Conservation (phyloP, 108 stramenopile species). For the Skeletonema menzelii region DNA sequence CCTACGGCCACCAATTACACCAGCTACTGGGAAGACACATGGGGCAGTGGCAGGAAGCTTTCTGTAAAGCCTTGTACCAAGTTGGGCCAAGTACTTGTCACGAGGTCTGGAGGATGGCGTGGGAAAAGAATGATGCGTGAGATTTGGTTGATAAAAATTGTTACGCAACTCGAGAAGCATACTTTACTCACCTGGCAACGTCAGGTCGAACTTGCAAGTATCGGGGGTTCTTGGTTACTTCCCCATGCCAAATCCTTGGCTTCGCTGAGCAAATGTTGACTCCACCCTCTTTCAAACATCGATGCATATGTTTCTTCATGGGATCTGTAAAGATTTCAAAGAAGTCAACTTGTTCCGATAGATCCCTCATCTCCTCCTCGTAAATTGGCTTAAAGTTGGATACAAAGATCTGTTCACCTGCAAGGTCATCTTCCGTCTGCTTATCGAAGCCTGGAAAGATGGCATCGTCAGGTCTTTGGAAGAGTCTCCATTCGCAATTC, state of each 20-base stretch:
- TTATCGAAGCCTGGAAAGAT: conserved; percentile 58
- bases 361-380: conserved; percentile 54
- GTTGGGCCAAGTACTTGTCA: conserved; percentile 54
- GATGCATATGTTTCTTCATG: conserved; percentile 60
- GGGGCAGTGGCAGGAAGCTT: conserved; percentile 42
- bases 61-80: conserved; percentile 57
- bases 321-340: conserved; percentile 57
- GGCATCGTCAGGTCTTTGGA: conserved; percentile 63
- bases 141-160: not conserved
- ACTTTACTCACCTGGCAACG: conserved; percentile 14
- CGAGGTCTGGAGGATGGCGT: conserved; percentile 8
- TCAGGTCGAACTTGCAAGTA: conserved; percentile 64
- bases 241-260: conserved; percentile 51
- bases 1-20: conserved; percentile 54
- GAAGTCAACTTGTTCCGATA: conserved; percentile 56
- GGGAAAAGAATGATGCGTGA: not conserved
- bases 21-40: conserved; percentile 63
- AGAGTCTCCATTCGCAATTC: conserved; percentile 63
- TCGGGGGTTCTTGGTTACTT: conserved; percentile 56
- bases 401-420: conserved; percentile 43
- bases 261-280: conserved; percentile 58
- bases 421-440: conserved; percentile 56
- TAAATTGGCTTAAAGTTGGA: conserved; percentile 59
- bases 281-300: conserved; percentile 42
- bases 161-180: not conserved